Percentiles rank a stretch among this genome's conserved stretches.
These are phyloP conservation scores for Apiotrichum sp. DNA, from an alignment of 1,284 basidiomycete species.

Conservation along the genomic window DNA sequence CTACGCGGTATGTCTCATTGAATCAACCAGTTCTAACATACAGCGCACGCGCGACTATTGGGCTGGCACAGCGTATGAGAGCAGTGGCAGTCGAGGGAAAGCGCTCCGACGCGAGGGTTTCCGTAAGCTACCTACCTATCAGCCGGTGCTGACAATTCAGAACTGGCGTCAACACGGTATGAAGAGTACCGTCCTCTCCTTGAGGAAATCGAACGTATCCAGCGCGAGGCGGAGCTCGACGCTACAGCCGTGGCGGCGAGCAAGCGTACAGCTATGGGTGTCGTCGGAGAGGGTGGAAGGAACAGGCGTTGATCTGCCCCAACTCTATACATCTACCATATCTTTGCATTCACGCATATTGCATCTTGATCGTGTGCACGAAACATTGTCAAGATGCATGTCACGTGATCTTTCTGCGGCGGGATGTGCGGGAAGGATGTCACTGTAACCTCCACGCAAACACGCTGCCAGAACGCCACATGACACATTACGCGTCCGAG, in stretches of 20 bases:
- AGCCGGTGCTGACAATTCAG: constrained; percentile 2
- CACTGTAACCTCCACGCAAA: no score
- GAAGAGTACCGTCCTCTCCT: constrained; percentile 70
- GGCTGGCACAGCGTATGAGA: constrained; percentile 63
- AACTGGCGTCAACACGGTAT: constrained; percentile 19
- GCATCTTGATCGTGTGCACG: no score
- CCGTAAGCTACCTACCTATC: constrained; percentile 56
- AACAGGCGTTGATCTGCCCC: constrained; percentile 9
- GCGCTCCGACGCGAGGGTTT: constrained; percentile 72
- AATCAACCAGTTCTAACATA: no score
- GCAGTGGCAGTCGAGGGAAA: constrained; percentile 66
- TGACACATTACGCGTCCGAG: no score
- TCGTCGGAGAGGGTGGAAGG: constrained; percentile 30
- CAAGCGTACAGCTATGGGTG: constrained; percentile 22
- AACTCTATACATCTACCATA: no score
- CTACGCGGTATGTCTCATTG: constrained; percentile 48
- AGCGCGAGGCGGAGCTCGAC: constrained; percentile 78
- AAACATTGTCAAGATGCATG: no score
- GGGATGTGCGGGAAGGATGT: no score
- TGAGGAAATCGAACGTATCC: constrained; percentile 73
- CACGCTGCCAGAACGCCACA: no score
- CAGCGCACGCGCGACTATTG: constrained; percentile 72
- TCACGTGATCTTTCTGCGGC: no score
- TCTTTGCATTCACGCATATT: no score
- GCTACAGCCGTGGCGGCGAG: constrained; percentile 63